phyloP scores from a whole-genome alignment of 371 early-diverging fungal genomes.

The Funneliformis caledonium region DNA sequence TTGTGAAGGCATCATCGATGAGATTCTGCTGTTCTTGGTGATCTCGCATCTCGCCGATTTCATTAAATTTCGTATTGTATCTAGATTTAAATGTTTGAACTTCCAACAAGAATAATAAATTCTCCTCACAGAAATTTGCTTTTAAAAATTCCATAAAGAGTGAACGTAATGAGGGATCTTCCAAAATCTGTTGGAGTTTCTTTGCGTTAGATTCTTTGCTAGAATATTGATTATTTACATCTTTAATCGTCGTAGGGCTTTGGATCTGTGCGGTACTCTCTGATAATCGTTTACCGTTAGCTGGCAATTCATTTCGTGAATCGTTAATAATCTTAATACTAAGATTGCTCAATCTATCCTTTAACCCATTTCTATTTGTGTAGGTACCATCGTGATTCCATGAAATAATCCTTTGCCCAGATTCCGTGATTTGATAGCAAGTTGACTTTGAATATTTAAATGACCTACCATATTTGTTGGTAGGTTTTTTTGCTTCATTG shows the following conservation, averaged over 20 bases:
- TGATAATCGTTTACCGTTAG: not conserved
- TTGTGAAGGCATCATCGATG: slow-evolving; percentile 62
- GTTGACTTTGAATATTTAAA: slow-evolving; percentile 46
- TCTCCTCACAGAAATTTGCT: slow-evolving; percentile 75
- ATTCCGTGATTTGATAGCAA: slow-evolving; percentile 62
- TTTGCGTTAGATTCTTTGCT: slow-evolving; percentile 56
- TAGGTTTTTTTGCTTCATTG: slow-evolving; percentile 46
- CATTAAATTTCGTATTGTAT: not conserved
- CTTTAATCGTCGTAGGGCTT: slow-evolving; percentile 18
- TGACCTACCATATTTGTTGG: slow-evolving; percentile 31
- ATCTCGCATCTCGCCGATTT: not conserved
- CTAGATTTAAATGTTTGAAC: slow-evolving; percentile 44
- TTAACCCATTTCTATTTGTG: not conserved
- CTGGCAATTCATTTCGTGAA: not conserved
- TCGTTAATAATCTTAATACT: not conserved
- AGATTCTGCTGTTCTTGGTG: slow-evolving; percentile 48
- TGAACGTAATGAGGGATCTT: slow-evolving; percentile 59
- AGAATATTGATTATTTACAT: slow-evolving; percentile 23
- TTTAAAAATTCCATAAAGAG: slow-evolving; percentile 69
- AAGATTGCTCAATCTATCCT: not conserved
- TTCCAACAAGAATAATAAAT: slow-evolving; percentile 72
- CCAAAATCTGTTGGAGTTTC: slow-evolving; percentile 65
- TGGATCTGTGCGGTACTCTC: not conserved
- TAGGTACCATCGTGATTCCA: slow-evolving; percentile 48
- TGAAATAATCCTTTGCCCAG: slow-evolving; percentile 58